Evolutionary conservation across 441 rosid species (phyloP), one percentile per base, ranked within the genome.

Genomic region (Viola pubescens): DNA sequence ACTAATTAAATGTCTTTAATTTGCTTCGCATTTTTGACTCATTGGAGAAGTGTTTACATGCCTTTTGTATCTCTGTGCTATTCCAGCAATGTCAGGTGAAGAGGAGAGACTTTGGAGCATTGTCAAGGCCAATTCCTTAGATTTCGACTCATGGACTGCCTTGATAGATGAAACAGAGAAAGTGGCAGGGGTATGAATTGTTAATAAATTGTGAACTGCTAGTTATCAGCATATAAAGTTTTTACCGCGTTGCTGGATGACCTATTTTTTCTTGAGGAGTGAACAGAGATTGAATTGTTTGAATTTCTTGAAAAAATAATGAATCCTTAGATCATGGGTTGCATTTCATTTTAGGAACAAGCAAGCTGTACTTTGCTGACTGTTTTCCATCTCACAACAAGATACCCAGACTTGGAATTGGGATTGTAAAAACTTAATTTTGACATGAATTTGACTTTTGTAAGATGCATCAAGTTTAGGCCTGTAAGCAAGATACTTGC

Each of bases 141-240:
- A 94, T 63, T 94, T 94, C 69, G 89, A 81, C 75, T 82, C 97
- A 54, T 88, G 97, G 99, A 89, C 90, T 78, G 78, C 90, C 41
- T 65, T 94, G 66, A 82, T 94, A 53, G 96, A 90, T 37, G 99
- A 88, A 71, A 88, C 96, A 13, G 99, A 94, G 82, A 94, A 86
- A 79, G 75, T 77, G 48, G 81, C 96, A 37, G 89, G 82, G 97
- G 99, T 90, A 78, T 75, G 72, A 12, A 41, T 52, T 64, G 42
- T 12, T 6, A 11, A 8, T 19, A 7, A n/a, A 39, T 10, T 26
- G 11, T 62, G 55, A 39, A 48, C 59, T 58, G 42, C 52, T 56
- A 52, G 11, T 26, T 11, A 9, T 60, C 16, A 37, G 19, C 37
- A 39, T 37, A 46, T 47, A 8, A 26, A 26, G 34, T 9, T 54